Conservation (phyloP, 2,329 filamentous ascomycete species). For the Alternaria dauci region DNA sequence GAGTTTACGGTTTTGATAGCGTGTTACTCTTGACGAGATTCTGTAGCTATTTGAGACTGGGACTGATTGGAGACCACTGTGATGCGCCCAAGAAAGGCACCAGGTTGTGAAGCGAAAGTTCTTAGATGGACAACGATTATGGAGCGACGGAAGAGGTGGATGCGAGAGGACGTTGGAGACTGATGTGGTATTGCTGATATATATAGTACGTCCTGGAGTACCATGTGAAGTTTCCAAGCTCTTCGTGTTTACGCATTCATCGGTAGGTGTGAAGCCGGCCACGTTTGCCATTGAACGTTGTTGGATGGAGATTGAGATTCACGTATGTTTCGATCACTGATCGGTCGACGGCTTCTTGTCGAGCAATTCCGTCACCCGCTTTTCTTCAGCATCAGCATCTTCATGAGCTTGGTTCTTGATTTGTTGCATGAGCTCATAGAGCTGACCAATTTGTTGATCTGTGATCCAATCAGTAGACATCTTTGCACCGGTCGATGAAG, state of each 20-base stretch:
- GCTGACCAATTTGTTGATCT: slow-evolving; percentile 93
- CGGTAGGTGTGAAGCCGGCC: slow-evolving; percentile 17
- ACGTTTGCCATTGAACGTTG: slow-evolving; percentile 22
- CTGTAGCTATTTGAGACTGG: neutral
- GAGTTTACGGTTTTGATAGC: neutral
- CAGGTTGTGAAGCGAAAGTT: neutral
- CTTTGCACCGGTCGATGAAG: slow-evolving; percentile 21
- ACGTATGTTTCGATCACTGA: slow-evolving; percentile 29
- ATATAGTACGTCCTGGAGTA: slow-evolving; percentile 28
- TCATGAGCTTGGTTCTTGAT: slow-evolving; percentile 66
- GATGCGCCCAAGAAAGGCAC: neutral
- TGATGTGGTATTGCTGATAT: slow-evolving; percentile 24
- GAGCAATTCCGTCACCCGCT: slow-evolving; percentile 32
- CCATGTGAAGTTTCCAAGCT: slow-evolving; percentile 19
- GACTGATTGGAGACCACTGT: neutral
- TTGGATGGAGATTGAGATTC: slow-evolving; percentile 15
- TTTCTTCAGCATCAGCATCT: slow-evolving; percentile 53
- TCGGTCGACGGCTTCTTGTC: slow-evolving; percentile 44
- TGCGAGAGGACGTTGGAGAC: slow-evolving; percentile 11
- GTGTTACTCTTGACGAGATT: neutral
- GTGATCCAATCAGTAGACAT: slow-evolving; percentile 11
- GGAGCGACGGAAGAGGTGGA: slow-evolving; percentile 2
- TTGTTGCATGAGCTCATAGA: slow-evolving; percentile 92
- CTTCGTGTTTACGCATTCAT: slow-evolving; percentile 15
- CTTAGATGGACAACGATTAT: neutral